Conservation (phyloP, 768 basidiomycete genomes). For the Termitomyces eurrhizus region DNA sequence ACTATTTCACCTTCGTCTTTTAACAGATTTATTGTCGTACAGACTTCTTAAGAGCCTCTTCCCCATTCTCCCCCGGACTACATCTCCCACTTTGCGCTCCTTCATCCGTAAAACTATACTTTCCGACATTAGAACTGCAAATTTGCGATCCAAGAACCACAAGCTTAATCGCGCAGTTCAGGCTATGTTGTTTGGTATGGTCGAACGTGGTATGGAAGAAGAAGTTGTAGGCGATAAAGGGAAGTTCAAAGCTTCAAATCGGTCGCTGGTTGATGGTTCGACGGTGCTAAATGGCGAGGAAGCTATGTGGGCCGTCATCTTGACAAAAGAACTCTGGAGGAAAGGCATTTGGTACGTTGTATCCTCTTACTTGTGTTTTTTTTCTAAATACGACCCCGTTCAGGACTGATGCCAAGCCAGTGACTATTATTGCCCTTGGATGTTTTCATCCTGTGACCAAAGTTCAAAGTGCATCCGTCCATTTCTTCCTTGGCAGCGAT, state of each 20-base stretch:
- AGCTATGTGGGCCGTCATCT: conserved; percentile 95
- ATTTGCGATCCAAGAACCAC: conserved; percentile 85
- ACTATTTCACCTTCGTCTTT: conserved; percentile 2
- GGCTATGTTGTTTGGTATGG: conserved; percentile 93
- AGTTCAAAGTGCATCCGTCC: conserved; percentile 90
- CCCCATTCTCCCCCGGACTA: conserved; percentile 91
- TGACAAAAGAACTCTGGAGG: conserved; percentile 92
- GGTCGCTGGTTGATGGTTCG: conserved; percentile 33
- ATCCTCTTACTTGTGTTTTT: background rate
- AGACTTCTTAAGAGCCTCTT: conserved; percentile 92
- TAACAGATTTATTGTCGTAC: background rate
- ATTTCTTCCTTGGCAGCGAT: conserved; percentile 94
- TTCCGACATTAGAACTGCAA: conserved; percentile 89
- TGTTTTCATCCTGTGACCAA: conserved; percentile 93
- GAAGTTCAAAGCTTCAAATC: conserved; percentile 46
- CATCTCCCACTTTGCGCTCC: conserved; percentile 75
- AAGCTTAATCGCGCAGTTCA: conserved; percentile 96
- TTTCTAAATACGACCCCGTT: background rate
- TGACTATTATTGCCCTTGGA: conserved; percentile 86
- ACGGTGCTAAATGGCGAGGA: conserved; percentile 62
- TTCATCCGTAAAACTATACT: conserved; percentile 93
- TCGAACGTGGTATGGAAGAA: conserved; percentile 85
- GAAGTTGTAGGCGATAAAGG: conserved; percentile 84
- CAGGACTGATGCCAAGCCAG: conserved; percentile 89
- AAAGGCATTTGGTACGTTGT: conserved; percentile 77